Evolutionary conservation across 257 asterid species (phyloP), one percentile per base, ranked within the genome.

Genomic region (Vinca minor): DNA sequence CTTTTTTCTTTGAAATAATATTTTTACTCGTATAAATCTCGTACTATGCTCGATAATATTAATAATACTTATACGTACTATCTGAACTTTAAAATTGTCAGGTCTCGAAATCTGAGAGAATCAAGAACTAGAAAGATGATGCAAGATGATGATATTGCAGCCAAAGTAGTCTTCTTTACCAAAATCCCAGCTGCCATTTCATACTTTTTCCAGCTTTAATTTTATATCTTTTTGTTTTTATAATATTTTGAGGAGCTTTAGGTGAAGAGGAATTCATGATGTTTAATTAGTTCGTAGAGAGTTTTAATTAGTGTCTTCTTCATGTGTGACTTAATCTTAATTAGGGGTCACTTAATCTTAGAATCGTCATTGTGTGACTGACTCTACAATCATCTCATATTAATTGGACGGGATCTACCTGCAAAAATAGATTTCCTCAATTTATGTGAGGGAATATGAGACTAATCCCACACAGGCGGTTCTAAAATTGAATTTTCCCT

Each of bases 81-180:
- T 0, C 2, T 58, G 3, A 55, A 34, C 18, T 14, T 18, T 21
- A 20, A 29, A 46, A 12, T 60, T 77, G 79, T 17, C 77, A 79
- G 87, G 84, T 67, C 50, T 68, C 59, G 61, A 70, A 77, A 76
- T 67, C 59, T 73, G 82, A 74, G 84, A 82, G 84, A 82, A 75
- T 77, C 80, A 62, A 73, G 81, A 79, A 60, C 53, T 1, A 70
- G 66, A 62, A 59, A 28, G 57, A 62, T 18, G 50, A 41, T 50
- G 53, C 71, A 58, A 25, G 68, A 68, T 58, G 70, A 47, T 42
- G n/a, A n/a, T n/a, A n/a, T n/a, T n/a, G n/a, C n/a, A n/a, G n/a
- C n/a, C n/a, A n/a, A n/a, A n/a, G n/a, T n/a, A n/a, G n/a, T n/a
- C n/a, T n/a, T n/a, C n/a, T n/a, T n/a, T n/a, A n/a, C n/a, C n/a